A percentile compares a stretch with the other conserved stretches of the same genome.
These are phyloP conservation scores for Pseudomicrostroma phylloplanum DNA, from an alignment of 1,284 basidiomycete genomes.

Conservation along the genomic window DNA sequence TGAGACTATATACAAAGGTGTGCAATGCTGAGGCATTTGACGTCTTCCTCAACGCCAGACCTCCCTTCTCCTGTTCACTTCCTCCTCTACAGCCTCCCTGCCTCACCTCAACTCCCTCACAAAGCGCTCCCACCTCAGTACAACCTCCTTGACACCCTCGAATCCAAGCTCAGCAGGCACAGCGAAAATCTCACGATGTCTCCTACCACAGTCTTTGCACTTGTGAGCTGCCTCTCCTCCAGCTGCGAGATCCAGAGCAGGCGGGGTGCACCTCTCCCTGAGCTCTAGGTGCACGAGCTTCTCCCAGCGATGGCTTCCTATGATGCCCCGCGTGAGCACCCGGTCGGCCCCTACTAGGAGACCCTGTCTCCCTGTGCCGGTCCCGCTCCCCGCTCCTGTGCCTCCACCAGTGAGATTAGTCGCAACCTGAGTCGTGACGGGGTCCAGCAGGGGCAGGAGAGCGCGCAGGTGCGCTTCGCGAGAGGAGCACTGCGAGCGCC, in stretches of 20 bases:
- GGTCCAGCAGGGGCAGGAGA: slow-evolving; percentile 12
- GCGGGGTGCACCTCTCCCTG: slow-evolving; percentile 13
- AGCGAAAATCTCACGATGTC: slow-evolving; percentile 31
- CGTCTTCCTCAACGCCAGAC: no score
- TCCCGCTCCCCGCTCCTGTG: neutral
- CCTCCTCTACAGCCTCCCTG: neutral
- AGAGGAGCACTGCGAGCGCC: slow-evolving; percentile 27
- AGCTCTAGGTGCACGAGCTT: slow-evolving; percentile 30
- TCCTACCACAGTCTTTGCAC: slow-evolving; percentile 25
- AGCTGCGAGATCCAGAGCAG: slow-evolving; percentile 11
- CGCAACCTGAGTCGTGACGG: no score
- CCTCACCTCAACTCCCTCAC: neutral
- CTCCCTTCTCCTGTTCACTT: no score
- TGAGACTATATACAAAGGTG: no score
- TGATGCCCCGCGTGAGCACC: slow-evolving; percentile 12
- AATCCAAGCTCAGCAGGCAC: neutral
- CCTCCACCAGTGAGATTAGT: neutral
- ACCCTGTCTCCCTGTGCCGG: slow-evolving; percentile 11
- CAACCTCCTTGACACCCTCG: neutral
- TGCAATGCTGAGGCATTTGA: no score
- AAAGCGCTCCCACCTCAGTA: slow-evolving; percentile 4
- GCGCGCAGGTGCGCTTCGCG: slow-evolving; percentile 22
- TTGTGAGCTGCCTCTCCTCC: neutral
- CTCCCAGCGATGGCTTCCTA: slow-evolving; percentile 31
- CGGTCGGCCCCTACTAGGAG: slow-evolving; percentile 20